Conservation (phyloP, 2,329 filamentous ascomycete species). For the Rhynchosporium graminicola region DNA sequence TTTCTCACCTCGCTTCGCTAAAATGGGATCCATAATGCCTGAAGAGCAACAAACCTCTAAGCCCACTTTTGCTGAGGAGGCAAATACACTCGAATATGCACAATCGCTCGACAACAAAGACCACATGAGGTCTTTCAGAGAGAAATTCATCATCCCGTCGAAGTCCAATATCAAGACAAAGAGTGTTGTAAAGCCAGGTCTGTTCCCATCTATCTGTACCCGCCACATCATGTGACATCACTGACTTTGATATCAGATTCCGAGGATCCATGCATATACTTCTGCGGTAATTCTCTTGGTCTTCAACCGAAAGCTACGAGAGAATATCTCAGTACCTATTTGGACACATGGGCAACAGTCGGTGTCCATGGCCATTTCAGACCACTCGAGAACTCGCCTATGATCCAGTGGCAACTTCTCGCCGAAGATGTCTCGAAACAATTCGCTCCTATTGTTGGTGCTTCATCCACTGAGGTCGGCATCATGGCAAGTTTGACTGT, state of each 20-base stretch:
- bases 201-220: constrained; percentile 13
- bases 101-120: constrained; percentile 60
- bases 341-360: constrained; percentile 81
- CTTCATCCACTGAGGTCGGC: constrained; percentile 71
- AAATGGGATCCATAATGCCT: constrained; percentile 36
- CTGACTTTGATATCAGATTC: constrained; percentile 23
- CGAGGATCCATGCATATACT: constrained; percentile 65
- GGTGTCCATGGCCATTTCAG: constrained; percentile 84
- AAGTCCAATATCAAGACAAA: constrained; percentile 69
- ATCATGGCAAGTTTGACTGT: constrained; percentile 84
- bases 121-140: constrained; percentile 59
- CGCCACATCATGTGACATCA: constrained; percentile 24
- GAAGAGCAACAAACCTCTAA: constrained; percentile 27
- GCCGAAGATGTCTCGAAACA: constrained; percentile 72
- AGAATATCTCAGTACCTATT: constrained; percentile 67
- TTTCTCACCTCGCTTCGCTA: constrained; percentile 9
- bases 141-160: constrained; percentile 77
- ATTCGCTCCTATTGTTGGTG: constrained; percentile 75
- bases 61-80: constrained; percentile 50
- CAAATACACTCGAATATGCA: constrained; percentile 52
- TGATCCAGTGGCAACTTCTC: constrained; percentile 75
- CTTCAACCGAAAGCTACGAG: constrained; percentile 73
- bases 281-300: constrained; percentile 88
- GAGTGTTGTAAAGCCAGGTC: constrained; percentile 48
- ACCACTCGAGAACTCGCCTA: constrained; percentile 63